A percentile compares a stretch with the other conserved stretches of the same genome.
Conservation (phyloP, 371 early-diverging fungal species). For the Hamiltosporidium tvaerminnensis region DNA sequence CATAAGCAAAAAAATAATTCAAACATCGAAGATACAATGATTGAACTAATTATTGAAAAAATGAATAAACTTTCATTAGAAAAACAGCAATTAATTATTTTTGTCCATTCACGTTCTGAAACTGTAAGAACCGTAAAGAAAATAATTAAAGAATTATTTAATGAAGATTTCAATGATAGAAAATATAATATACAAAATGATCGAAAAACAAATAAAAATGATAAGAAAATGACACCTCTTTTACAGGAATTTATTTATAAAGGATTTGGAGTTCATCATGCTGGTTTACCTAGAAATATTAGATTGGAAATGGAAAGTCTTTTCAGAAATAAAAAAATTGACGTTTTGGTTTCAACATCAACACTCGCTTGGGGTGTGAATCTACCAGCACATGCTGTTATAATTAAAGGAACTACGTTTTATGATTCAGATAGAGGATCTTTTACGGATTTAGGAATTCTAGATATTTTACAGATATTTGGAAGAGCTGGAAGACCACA, state of each 20-base stretch:
- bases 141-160: constrained; percentile 59
- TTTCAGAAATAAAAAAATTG: constrained; percentile 72
- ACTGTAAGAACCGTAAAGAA: constrained; percentile 72
- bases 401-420: constrained; percentile 92
- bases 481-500: constrained; percentile 98
- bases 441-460: constrained; percentile 55
- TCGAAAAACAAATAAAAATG: constrained; percentile 61
- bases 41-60: constrained; percentile 4
- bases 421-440: constrained; percentile 68
- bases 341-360: constrained; percentile 84
- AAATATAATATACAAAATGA: constrained; percentile 64
- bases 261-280: constrained; percentile 91
- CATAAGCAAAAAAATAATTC: background rate
- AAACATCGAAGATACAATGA: background rate
- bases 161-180: constrained; percentile 63
- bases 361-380: constrained; percentile 99
- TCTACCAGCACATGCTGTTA: constrained; percentile 90
- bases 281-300: constrained; percentile 81
- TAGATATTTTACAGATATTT: constrained; percentile 71
- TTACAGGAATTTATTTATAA: background rate
- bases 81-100: constrained; percentile 79
- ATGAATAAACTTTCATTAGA: constrained; percentile 64
- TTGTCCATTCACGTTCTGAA: constrained; percentile 86
- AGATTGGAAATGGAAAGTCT: constrained; percentile 78
- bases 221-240: too few relatives aligned